Conservation (phyloP, 495 filamentous ascomycete species). For the Hyaloscypha hepaticicola region DNA sequence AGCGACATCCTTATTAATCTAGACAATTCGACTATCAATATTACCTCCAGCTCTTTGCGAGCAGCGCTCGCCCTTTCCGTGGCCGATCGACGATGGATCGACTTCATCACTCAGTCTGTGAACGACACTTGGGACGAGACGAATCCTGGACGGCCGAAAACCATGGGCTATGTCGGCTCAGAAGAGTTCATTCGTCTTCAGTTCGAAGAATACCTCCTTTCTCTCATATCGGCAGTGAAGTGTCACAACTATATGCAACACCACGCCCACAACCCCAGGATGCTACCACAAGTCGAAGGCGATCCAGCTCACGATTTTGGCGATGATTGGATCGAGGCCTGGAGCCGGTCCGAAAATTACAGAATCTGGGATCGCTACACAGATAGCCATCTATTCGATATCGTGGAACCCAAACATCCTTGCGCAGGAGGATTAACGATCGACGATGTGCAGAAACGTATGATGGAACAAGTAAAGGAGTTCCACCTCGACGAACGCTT, state of each 20-base stretch:
- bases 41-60: slow-evolving; percentile 76
- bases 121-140: slow-evolving; percentile 95
- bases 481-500: slow-evolving; percentile 86
- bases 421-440: slow-evolving; percentile 93
- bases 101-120: slow-evolving; percentile 88
- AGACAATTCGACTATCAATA: slow-evolving; percentile 83
- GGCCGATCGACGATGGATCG: slow-evolving; percentile 93
- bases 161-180: slow-evolving; percentile 91
- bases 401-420: slow-evolving; percentile 89
- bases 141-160: slow-evolving; percentile 85
- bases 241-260: slow-evolving; percentile 76
- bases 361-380: slow-evolving; percentile 69
- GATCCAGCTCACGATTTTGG: slow-evolving; percentile 84
- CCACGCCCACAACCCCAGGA: slow-evolving; percentile 57
- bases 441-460: slow-evolving; percentile 87
- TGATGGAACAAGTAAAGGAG: slow-evolving; percentile 85
- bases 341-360: slow-evolving; percentile 87
- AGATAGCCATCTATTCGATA: slow-evolving; percentile 88
- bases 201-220: slow-evolving; percentile 95
- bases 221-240: slow-evolving; percentile 83
- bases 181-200: slow-evolving; percentile 98
- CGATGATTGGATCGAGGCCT: slow-evolving; percentile 70
- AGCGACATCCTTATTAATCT: slow-evolving; percentile 97
- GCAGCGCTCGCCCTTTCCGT: slow-evolving; percentile 75
- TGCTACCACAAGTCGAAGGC: slow-evolving; percentile 70